These are phyloP conservation scores for Solanum appendiculatum DNA, from an alignment of 257 asterid genomes.

Conservation along the genomic window DNA sequence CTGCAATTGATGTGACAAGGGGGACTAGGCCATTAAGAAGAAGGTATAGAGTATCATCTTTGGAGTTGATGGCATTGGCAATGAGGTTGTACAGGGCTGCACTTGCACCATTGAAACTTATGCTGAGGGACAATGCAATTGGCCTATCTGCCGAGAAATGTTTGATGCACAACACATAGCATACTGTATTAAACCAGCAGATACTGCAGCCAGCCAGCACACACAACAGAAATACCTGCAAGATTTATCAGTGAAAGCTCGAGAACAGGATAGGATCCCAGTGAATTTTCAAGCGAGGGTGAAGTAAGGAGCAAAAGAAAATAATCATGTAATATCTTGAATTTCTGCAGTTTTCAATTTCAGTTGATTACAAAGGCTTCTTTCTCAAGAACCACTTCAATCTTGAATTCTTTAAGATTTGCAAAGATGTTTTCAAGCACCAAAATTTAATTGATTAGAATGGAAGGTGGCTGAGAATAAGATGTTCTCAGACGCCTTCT, in stretches of 20 bases:
- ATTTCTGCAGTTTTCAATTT: neutral
- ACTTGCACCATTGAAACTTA: slow-evolving; percentile 53
- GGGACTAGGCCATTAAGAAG: slow-evolving; percentile 54
- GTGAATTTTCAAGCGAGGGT: neutral
- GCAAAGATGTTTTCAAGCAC: neutral
- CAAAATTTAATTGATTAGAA: neutral
- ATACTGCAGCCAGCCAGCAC: slow-evolving; percentile 58
- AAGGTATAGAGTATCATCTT: slow-evolving; percentile 26
- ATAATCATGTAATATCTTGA: neutral
- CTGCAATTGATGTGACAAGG: slow-evolving; percentile 17
- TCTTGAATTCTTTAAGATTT: neutral
- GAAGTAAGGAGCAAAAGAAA: neutral
- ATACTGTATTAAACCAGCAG: slow-evolving; percentile 67
- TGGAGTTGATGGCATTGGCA: slow-evolving; percentile 35
- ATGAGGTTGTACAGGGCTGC: slow-evolving; percentile 55
- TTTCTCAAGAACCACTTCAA: neutral
- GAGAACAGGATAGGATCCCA: neutral
- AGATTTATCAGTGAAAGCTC: neutral
- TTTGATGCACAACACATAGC: slow-evolving; percentile 50
- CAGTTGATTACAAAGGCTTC: neutral
- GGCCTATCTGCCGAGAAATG: slow-evolving; percentile 34
- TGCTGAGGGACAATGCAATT: slow-evolving; percentile 44
- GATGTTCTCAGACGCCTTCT: too few relatives aligned
- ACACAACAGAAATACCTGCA: slow-evolving; percentile 41
- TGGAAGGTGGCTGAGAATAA: neutral